Evolutionary conservation across 495 filamentous ascomycete species (phyloP).

Genomic region (Penicillium paxilli): DNA sequence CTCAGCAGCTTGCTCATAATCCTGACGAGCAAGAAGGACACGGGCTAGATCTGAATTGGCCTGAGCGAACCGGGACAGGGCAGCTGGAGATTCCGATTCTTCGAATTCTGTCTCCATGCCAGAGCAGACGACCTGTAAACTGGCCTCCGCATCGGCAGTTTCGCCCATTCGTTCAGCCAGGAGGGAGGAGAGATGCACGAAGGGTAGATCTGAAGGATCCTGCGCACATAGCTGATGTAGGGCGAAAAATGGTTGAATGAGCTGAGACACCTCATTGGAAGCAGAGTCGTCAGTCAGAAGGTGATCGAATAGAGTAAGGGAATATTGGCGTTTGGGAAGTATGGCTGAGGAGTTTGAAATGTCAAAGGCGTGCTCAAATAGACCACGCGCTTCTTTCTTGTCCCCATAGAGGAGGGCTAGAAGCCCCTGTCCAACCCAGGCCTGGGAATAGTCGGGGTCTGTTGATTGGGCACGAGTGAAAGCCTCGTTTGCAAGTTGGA

Average conservation of each 20-base stretch:
- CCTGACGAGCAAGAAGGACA: slow-evolving; percentile 64
- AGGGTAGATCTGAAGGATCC: slow-evolving; percentile 62
- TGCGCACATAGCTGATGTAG: slow-evolving; percentile 76
- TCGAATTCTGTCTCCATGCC: slow-evolving; percentile 81
- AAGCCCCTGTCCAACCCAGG: slow-evolving; percentile 92
- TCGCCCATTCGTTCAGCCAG: slow-evolving; percentile 79
- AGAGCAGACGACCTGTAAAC: slow-evolving; percentile 63
- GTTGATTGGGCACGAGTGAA: slow-evolving; percentile 90
- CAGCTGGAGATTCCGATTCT: slow-evolving; percentile 67
- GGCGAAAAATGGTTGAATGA: slow-evolving; percentile 82
- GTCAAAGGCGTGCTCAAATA: slow-evolving; percentile 96
- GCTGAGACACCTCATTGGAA: slow-evolving; percentile 60
- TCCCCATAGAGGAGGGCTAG: slow-evolving; percentile 76
- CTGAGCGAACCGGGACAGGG: slow-evolving; percentile 74
- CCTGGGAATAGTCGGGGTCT: slow-evolving; percentile 88
- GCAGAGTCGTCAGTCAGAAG: slow-evolving; percentile 54
- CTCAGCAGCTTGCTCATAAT: slow-evolving; percentile 66
- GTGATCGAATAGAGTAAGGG: slow-evolving; percentile 76
- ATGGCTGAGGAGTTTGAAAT: slow-evolving; percentile 75
- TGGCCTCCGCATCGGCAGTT: slow-evolving; percentile 59
- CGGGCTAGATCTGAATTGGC: slow-evolving; percentile 88
- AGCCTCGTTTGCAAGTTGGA: slow-evolving; percentile 79
- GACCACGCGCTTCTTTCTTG: slow-evolving; percentile 67
- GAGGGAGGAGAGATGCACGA: slow-evolving; percentile 75
- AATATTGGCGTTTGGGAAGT: slow-evolving; percentile 72